Evolutionary conservation across 2,329 filamentous ascomycete species (phyloP).

Genomic region (Fusarium xyrophilum): DNA sequence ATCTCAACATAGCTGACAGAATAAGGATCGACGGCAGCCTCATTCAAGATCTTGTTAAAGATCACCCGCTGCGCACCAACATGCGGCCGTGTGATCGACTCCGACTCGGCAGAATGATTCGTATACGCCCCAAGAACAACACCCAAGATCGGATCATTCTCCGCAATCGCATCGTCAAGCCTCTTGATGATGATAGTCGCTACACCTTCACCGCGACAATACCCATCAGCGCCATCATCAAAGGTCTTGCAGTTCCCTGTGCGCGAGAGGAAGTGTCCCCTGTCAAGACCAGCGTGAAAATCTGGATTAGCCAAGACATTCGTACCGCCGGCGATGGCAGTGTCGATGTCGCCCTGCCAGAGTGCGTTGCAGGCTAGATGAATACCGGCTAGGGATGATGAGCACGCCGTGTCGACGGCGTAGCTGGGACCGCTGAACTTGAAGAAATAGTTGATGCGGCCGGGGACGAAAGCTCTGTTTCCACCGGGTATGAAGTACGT

Average conservation of each 20-base stretch:
- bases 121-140: slow-evolving; percentile 69
- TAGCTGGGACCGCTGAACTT: slow-evolving; percentile 77
- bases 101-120: slow-evolving; percentile 74
- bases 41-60: slow-evolving; percentile 70
- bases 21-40: slow-evolving; percentile 76
- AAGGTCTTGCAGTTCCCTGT: slow-evolving; percentile 51
- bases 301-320: slow-evolving; percentile 73
- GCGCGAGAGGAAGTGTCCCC: slow-evolving; percentile 68
- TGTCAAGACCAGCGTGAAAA: slow-evolving; percentile 67
- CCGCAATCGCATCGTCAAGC: slow-evolving; percentile 54
- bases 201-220: slow-evolving; percentile 60
- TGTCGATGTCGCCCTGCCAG: slow-evolving; percentile 76
- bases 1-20: slow-evolving; percentile 87
- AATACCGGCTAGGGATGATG: slow-evolving; percentile 74
- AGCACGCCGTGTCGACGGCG: slow-evolving; percentile 80
- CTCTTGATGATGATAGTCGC: slow-evolving; percentile 58
- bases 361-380: slow-evolving; percentile 74
- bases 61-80: slow-evolving; percentile 67
- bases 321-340: slow-evolving; percentile 78
- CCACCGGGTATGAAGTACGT: slow-evolving; percentile 59
- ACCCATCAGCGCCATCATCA: slow-evolving; percentile 68
- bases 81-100: slow-evolving; percentile 76
- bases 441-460: slow-evolving; percentile 79
- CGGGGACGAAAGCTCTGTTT: slow-evolving; percentile 57
- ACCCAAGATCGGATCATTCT: slow-evolving; percentile 71